Percentiles rank a stretch among this genome's conserved stretches.
Evolutionary conservation across 805 yeast species (phyloP).

Genomic region (Clavispora carvajalis): DNA sequence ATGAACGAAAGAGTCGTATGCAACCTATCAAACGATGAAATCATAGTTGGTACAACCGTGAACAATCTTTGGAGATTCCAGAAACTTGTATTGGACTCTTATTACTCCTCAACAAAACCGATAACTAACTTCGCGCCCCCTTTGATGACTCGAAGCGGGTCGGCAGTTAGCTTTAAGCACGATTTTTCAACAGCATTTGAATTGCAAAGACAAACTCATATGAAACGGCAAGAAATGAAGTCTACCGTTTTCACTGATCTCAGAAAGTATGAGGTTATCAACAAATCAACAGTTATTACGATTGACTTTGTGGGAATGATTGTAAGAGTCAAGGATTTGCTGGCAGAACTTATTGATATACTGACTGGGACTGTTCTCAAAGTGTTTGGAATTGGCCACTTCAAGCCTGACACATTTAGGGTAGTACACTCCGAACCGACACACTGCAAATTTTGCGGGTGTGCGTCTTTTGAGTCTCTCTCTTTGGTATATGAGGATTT

Average conservation of each 20-base stretch:
- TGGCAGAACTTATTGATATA: conserved; percentile 68
- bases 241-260: neutral
- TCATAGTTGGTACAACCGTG: conserved; percentile 59
- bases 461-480: conserved; percentile 70
- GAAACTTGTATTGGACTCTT: conserved; percentile 24
- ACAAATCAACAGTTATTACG: conserved; percentile 41
- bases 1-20: conserved; percentile 68
- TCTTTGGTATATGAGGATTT: conserved; percentile 66
- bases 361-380: conserved; percentile 71
- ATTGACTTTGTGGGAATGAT: conserved; percentile 74
- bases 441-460: conserved; percentile 88
- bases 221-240: neutral
- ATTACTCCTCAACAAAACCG: neutral
- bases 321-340: conserved; percentile 49
- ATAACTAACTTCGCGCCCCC: conserved; percentile 13
- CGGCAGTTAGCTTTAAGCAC: neutral
- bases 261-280: conserved; percentile 14
- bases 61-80: conserved; percentile 63
- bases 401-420: conserved; percentile 52
- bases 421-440: conserved; percentile 83
- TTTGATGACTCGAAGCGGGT: conserved; percentile 10
- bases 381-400: conserved; percentile 55
- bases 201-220: conserved; percentile 2
- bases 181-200: conserved; percentile 3
- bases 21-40: conserved; percentile 41